Base-by-base conservation (phyloP, 1,284 basidiomycete genomes). In the Cryptococcus wingfieldii region DNA sequence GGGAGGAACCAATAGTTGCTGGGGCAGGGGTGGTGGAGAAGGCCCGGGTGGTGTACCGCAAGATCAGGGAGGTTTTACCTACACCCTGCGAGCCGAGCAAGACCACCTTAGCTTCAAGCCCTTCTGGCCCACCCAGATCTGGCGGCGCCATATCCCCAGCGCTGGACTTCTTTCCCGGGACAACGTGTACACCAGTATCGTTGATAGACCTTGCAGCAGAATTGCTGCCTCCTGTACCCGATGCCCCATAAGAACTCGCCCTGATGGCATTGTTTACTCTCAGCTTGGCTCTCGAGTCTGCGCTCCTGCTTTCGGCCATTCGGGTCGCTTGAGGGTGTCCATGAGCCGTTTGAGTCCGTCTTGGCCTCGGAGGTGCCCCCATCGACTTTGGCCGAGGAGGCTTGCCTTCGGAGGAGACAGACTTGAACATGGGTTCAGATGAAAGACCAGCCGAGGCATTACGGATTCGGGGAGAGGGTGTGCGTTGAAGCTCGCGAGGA, bases 31-130 rank as follows among this genome's bases (percentile, higher is more conserved):
- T 87, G 79, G 86, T 85, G 76, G 88, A 86, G 79, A 92, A 96
- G 72, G 83, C 87, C 73, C 92, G 87, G 69, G 92, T 89, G 56
- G 90, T 95, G 78, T 95, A 96, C 55, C 94, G 86, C 68, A 92
- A 85, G 56, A 97, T 85, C 50, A 98, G 83, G 69, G 90, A 93
- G 45, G 95, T 96, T 80, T 96, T 97, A 66, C 93, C 93, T 51
- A 96, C 92, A 85, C 92, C 91, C 72, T 93, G 92, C 71, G 91
- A 93, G 73, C 94, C 94, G 82, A 97, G 90, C 65, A 97, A 84
- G 72, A 97, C 93, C 70, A 97, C 90, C 83, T 97, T 97, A 66
- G 90, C 91, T 81, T 97, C 94, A 72, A 96, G 67, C 0, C 69
- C 69, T 31, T 72, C 68, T 9, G 66, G 64, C 18, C 68, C 70